Evolutionary conservation across 78 protist genomes (phyloP), one percentile per base, ranked within the genome.

Genomic region (Acrasis kona): DNA sequence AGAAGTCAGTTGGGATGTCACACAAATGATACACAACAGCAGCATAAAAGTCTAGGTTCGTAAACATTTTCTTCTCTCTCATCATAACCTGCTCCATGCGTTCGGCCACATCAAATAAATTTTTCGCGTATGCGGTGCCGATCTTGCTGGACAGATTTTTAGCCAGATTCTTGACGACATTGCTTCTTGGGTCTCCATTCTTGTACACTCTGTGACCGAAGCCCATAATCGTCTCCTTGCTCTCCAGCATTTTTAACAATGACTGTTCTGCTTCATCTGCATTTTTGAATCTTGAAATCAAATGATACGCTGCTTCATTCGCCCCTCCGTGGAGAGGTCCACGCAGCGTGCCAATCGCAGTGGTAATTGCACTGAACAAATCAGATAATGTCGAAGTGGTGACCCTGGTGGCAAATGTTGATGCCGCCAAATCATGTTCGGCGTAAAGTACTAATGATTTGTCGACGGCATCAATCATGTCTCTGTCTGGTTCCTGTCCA

Each of bases 191-290:
- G 58, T 88, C 92, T 41, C 80, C 79, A 79, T 75, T 77, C 71
- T 81, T 80, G 83, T 88, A 88, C 64, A 88, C 85, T n/a, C 92
- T 67, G 76, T 88, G 92, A 31, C 92, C 92, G 32, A 89, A 89
- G 35, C 93, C 93, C 88, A 82, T 80, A 31, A 89, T 77, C 68
- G 27, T 39, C 72, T 50, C 27, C 77, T 73, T 78, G 37, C 78
- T 91, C 27, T 7, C 1, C 70, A 84, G 82, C 36, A 82, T 89
- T 3, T 67, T 66, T 3, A 5, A 41, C 32, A 74, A 4, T 10
- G 37, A 40, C 30, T 9, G 40, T 5, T 67, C 10, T 27, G 40
- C 74, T 3, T 67, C 6, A 10, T 74, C 66, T 19, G 71, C 66
- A 30, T 67, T 67, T 67, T 19, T 19, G 19, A 67, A 30, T 19